Conservation (phyloP, 2,329 filamentous ascomycete species). For the Aspergillus aculeatus region DNA sequence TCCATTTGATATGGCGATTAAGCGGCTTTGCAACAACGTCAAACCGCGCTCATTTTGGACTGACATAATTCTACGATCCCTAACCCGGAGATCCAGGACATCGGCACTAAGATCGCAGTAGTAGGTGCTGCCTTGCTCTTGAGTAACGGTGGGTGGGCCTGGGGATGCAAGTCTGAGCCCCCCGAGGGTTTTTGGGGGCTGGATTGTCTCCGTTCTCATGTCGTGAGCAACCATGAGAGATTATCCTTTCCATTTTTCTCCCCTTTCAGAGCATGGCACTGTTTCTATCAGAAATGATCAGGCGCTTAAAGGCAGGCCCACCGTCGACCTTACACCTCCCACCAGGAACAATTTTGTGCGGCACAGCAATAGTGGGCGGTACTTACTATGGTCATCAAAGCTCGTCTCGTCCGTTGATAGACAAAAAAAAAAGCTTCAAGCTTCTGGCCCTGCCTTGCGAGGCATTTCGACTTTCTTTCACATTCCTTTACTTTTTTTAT, state of each 20-base stretch:
- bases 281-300: constrained; percentile 25
- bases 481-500: constrained; percentile 12
- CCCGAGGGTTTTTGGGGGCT: constrained; percentile 34
- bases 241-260: constrained; percentile 9
- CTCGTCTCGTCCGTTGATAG: constrained; percentile 35
- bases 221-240: constrained; percentile 18
- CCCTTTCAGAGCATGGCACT: constrained; percentile 22
- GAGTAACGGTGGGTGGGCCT: constrained; percentile 21
- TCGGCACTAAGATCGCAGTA: constrained; percentile 22
- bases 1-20: constrained; percentile 17
- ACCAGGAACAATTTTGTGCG: constrained; percentile 28
- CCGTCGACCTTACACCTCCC: constrained; percentile 31
- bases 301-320: constrained; percentile 41
- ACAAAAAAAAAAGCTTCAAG: constrained; percentile 23
- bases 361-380: constrained; percentile 32
- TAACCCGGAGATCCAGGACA: constrained; percentile 23
- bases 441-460: constrained; percentile 35
- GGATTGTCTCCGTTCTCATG: constrained; percentile 22
- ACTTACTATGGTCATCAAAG: constrained; percentile 25
- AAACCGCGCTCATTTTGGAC: constrained; percentile 12
- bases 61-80: constrained; percentile 18
- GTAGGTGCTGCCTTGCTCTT: constrained; percentile 17
- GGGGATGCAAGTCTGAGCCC: constrained; percentile 32
- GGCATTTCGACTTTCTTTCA: constrained; percentile 30
- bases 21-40: constrained; percentile 16